Conservation (phyloP, 192 early-diverging fungal species). For the Lobosporangium transversale region DNA sequence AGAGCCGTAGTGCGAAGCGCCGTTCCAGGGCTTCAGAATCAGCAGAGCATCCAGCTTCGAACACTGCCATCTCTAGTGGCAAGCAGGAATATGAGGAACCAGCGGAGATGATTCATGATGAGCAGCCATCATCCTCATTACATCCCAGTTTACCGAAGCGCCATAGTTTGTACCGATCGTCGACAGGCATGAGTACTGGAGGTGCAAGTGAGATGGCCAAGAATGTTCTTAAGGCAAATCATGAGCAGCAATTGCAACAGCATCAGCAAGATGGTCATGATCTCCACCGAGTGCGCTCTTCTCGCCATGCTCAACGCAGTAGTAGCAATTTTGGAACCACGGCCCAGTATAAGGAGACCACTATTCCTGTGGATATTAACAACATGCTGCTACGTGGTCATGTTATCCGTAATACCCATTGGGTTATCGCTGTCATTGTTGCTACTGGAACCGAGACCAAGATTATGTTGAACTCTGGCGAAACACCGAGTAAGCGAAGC, state of each 20-base stretch:
- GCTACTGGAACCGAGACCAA: constrained; percentile 93
- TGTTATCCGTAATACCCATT: constrained; percentile 89
- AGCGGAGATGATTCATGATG: background rate
- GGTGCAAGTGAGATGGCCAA: constrained; percentile 39
- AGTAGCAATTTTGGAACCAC: background rate
- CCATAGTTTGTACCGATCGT: constrained; percentile 27
- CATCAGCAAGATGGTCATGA: background rate
- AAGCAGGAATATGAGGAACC: constrained; percentile 33
- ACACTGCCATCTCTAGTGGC: constrained; percentile 8
- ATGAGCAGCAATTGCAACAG: constrained; percentile 45
- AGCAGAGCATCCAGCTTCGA: background rate
- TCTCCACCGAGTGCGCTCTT: background rate
- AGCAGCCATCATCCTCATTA: constrained; percentile 6
- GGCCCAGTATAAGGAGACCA: constrained; percentile 32
- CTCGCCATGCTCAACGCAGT: background rate
- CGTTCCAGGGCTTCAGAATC: constrained; percentile 22
- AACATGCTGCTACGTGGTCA: constrained; percentile 90
- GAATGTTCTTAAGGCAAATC: constrained; percentile 36
- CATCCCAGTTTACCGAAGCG: constrained; percentile 14
- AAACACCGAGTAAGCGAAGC: constrained; percentile 90
- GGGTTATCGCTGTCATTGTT: constrained; percentile 84
- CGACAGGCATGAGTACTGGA: constrained; percentile 13
- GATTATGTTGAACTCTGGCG: constrained; percentile 91
- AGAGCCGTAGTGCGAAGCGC: constrained; percentile 11
- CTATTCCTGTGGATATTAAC: constrained; percentile 79